phyloP scores from a whole-genome alignment of 768 basidiomycete species.

The Mycena pura region DNA sequence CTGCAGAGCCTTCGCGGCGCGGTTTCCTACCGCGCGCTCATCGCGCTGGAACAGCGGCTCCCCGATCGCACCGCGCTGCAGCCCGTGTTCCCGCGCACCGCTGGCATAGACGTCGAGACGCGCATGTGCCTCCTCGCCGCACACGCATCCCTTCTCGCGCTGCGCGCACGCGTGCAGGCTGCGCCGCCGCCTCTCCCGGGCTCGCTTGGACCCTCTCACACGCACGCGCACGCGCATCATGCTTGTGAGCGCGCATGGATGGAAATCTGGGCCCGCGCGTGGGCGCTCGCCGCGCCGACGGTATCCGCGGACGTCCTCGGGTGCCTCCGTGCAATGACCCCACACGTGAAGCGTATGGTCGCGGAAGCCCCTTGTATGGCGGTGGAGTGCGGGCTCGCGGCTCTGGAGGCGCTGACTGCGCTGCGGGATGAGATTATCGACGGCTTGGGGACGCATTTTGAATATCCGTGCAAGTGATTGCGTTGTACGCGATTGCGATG shows the following conservation, averaged over 20 bases:
- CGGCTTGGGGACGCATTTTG: constrained; percentile 46
- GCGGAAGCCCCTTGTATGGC: constrained; percentile 42
- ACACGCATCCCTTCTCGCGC: constrained; percentile 57
- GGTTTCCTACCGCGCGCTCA: constrained; percentile 57
- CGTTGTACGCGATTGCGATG: constrained; percentile 38
- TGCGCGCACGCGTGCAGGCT: constrained; percentile 60
- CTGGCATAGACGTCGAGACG: constrained; percentile 39
- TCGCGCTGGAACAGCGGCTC: constrained; percentile 44
- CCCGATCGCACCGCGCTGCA: constrained; percentile 39
- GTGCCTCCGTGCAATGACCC: constrained; percentile 54
- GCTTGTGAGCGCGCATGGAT: constrained; percentile 59
- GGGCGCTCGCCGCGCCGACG: constrained; percentile 43
- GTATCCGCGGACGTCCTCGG: constrained; percentile 66
- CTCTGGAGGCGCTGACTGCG: constrained; percentile 49
- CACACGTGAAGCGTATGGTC: constrained; percentile 44
- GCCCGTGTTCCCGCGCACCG: constrained; percentile 37
- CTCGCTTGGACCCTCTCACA: not conserved
- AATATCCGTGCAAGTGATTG: not conserved
- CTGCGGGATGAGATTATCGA: constrained; percentile 50
- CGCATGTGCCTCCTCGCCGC: constrained; percentile 63
- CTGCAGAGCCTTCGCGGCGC: constrained; percentile 53
- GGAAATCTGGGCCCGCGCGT: constrained; percentile 58
- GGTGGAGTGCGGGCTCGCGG: constrained; percentile 50
- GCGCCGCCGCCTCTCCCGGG: constrained; percentile 50
- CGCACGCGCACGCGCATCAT: constrained; percentile 51